phyloP scores from a whole-genome alignment of 148 eudicot genomes.

The Dianthus caryophyllus region DNA sequence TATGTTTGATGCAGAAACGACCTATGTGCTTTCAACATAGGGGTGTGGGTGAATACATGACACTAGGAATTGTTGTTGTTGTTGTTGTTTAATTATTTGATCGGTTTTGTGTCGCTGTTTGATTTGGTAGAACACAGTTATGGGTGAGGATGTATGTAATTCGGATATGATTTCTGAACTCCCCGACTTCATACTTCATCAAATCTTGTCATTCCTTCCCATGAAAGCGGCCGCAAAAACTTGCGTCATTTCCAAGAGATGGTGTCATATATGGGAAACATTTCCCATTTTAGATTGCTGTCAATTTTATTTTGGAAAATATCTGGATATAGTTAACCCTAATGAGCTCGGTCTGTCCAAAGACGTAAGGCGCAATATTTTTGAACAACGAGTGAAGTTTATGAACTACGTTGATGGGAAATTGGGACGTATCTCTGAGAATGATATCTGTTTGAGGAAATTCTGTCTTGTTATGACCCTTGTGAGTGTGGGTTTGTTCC shows the following conservation, averaged over 20 bases:
- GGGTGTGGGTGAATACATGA: too few species aligned
- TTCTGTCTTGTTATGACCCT: conserved; percentile 20
- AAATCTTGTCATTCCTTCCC: conserved; percentile 19
- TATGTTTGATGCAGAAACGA: too few species aligned
- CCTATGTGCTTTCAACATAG: too few species aligned
- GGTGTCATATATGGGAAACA: conserved; percentile 22
- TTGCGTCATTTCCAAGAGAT: conserved; percentile 20
- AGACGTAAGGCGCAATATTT: conserved; percentile 17
- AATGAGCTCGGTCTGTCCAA: conserved; percentile 24
- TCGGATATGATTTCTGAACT: conserved; percentile 21
- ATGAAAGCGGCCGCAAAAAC: conserved; percentile 21
- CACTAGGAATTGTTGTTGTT: too few species aligned
- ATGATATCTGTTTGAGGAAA: conserved; percentile 14
- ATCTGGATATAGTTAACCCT: conserved; percentile 22
- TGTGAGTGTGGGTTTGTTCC: conserved; percentile 20
- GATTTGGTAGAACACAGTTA: neutral
- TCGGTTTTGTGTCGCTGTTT: too few species aligned
- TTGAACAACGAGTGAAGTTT: conserved; percentile 16
- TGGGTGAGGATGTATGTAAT: conserved; percentile 10
- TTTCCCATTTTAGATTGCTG: conserved; percentile 21
- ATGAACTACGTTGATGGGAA: conserved; percentile 21
- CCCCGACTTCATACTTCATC: conserved; percentile 26
- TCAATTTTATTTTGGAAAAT: conserved; percentile 19
- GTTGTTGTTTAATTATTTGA: too few species aligned
- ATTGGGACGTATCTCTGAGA: conserved; percentile 9